Evolutionary conservation across 106 monocot species (phyloP).

Genomic region (Alisma plantagoaquatica): DNA sequence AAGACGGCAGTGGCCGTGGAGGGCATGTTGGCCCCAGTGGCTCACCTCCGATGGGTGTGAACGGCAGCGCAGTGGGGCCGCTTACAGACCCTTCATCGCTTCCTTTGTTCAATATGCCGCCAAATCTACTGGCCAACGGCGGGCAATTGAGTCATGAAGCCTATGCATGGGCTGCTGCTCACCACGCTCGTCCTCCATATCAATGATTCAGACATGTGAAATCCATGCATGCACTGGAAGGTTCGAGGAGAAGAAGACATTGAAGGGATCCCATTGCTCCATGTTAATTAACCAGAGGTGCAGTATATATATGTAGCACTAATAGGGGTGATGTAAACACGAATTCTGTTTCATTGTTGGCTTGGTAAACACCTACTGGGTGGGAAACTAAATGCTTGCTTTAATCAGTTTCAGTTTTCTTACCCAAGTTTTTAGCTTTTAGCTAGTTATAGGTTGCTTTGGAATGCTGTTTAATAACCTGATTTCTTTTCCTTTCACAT

Average conservation of each 20-base stretch:
- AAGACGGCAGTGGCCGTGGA: conserved; percentile 1
- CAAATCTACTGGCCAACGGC: conserved; percentile 14
- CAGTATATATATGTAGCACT: no score
- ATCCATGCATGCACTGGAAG: background rate
- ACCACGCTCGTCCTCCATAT: conserved; percentile 14
- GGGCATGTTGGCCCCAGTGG: background rate
- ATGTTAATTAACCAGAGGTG: no score
- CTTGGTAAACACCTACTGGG: no score
- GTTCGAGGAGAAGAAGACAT: background rate
- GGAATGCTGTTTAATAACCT: no score
- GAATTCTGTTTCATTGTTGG: no score
- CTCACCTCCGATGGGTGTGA: background rate
- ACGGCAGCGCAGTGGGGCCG: background rate
- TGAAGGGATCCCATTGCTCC: no score
- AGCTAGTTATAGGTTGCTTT: no score
- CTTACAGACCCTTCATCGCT: conserved; percentile 13
- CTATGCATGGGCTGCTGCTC: conserved; percentile 15
- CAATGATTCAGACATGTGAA: background rate
- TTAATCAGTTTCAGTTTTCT: no score
- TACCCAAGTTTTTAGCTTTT: no score
- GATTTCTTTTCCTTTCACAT: no score
- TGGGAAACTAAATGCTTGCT: no score
- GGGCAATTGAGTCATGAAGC: conserved; percentile 12
- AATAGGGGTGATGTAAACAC: no score
- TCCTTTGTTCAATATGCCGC: conserved; percentile 15